Evolutionary conservation across 495 filamentous ascomycete genomes (phyloP).

Genomic region (Penicillium diatomitis): DNA sequence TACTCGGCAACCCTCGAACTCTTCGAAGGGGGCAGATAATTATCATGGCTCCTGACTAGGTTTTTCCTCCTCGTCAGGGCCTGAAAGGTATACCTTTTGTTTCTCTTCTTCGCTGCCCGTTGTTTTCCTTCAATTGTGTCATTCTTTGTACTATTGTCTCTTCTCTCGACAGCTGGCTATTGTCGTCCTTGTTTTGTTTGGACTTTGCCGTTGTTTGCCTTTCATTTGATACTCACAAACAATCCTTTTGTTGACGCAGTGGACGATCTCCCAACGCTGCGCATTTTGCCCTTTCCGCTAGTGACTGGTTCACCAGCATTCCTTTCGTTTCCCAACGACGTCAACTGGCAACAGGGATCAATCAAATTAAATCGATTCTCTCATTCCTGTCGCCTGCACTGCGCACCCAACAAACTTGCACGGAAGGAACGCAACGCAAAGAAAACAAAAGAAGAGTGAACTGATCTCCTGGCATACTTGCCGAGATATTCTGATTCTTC

Average conservation of each 20-base stretch:
- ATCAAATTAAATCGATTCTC: conserved; percentile 1
- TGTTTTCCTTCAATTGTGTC: neutral
- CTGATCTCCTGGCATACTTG: no score
- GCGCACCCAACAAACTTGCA: conserved; percentile 1
- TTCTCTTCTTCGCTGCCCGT: conserved; percentile 2
- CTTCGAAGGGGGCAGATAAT: no score
- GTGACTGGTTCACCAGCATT: conserved; percentile 34
- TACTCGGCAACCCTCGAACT: conserved; percentile 1
- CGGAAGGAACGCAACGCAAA: no score
- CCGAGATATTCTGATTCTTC: neutral
- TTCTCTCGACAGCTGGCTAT: conserved; percentile 2
- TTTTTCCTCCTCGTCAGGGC: no score
- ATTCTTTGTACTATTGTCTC: conserved; percentile 3
- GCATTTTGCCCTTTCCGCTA: conserved; percentile 8
- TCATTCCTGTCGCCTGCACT: conserved; percentile 9
- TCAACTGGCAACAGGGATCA: neutral
- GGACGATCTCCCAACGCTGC: conserved; percentile 8
- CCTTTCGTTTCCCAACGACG: conserved; percentile 31
- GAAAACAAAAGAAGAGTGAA: no score
- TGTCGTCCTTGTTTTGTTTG: conserved; percentile 9
- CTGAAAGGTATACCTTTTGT: no score
- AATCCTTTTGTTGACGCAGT: conserved; percentile 11
- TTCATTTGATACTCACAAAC: conserved; percentile 9
- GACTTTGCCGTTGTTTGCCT: conserved; percentile 8
- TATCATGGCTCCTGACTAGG: no score